phyloP scores from a whole-genome alignment of 148 eudicot genomes.

The Limonium bicolor region DNA sequence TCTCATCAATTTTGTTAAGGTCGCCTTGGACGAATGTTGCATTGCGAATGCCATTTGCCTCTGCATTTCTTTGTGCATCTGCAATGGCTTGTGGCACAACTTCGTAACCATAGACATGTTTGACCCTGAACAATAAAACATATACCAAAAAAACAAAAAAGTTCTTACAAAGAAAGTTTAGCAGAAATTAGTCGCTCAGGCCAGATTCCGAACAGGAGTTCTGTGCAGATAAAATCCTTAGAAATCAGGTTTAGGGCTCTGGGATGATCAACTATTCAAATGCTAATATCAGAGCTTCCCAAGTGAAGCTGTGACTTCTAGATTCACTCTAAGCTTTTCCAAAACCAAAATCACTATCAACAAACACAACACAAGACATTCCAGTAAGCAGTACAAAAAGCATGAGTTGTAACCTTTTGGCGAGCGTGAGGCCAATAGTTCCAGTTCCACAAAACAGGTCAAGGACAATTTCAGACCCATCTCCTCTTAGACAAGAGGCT shows the following conservation, averaged over 20 bases:
- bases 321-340: no score
- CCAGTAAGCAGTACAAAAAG: neutral
- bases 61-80: constrained; percentile 73
- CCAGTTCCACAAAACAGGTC: constrained; percentile 98
- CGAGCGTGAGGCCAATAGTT: constrained; percentile 90
- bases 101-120: constrained; percentile 88
- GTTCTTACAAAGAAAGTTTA: no score
- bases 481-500: constrained; percentile 75
- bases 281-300: no score
- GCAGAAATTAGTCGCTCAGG: no score
- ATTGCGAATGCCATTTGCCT: constrained; percentile 57
- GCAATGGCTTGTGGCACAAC: constrained; percentile 81
- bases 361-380: neutral
- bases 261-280: no score
- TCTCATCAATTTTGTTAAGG: constrained; percentile 76
- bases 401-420: constrained; percentile 40
- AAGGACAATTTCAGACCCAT: constrained; percentile 80
- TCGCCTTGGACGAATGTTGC: constrained; percentile 92
- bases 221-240: no score
- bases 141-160: no score
- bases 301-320: no score
- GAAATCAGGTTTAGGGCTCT: no score
- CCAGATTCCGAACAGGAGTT: no score
- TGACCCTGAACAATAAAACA: constrained; percentile 38
- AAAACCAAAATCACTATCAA: neutral